Evolutionary conservation across 176 grass and related monocot species (phyloP), one percentile per base, ranked within the genome.

Genomic region (Thinopyrum elongatum): DNA sequence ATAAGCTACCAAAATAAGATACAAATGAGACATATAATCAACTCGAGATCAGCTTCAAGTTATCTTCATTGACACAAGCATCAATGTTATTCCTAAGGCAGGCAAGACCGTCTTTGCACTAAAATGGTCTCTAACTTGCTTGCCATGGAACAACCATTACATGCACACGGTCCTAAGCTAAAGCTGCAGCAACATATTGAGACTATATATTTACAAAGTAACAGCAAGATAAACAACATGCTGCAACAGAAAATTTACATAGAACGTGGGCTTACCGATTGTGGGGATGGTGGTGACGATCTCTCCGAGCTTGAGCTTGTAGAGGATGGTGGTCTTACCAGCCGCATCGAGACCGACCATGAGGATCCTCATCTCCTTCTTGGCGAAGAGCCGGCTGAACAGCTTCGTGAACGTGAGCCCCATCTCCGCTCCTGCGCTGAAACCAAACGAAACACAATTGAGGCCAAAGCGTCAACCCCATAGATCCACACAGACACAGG

Each of bases 311-410:
- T 95, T 95, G 80, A 95, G 88, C 88, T 95, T 95, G 91, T 95
- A 95, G 39, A 95, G 94, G 84, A 95, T 95, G 83, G 94, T 95
- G 77, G 94, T 95, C 84, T 95, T 95, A 93, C 94, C 94, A 34
- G 94, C 94, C 25, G 94, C 94, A 58, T 95, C 94, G 31, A 95
- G 94, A 80, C 94, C 94, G 28, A 95, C 94, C 94, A 95, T 95
- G 77, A 95, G 86, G 58, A 95, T 95, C 86, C 94, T 87, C 94
- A 95, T 95, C 89, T 95, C 94, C 91, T 93, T 95, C 89, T 95
- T 95, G 14, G 94, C 94, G 71, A 95, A 95, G 47, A 95, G 94
- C 11, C 94, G 94, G 71, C 94, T 95, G 84, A 95, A 95, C 58
- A 95, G 77, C 91, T 95, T 95, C 0, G 94, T 95, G 86, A 95